Evolutionary conservation across 352 stramenopile species (phyloP).

Genomic region (Globisporangium sylvaticum): DNA sequence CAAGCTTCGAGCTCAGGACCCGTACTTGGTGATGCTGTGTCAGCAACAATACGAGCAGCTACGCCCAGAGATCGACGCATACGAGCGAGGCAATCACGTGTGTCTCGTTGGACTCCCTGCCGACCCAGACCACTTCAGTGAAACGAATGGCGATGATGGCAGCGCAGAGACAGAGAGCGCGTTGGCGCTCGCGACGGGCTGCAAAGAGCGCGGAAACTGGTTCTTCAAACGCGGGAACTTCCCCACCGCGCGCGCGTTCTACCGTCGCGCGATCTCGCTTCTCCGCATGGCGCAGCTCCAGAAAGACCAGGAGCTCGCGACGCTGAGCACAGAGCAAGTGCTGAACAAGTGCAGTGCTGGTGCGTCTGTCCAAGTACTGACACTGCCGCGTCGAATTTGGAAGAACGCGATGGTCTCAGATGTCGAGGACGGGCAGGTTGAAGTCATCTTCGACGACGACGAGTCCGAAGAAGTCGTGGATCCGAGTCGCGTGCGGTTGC

Average conservation of each 20-base stretch:
- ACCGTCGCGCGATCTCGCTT: conserved; percentile 51
- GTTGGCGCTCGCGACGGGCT: conserved; percentile 24
- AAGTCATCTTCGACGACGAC: conserved; percentile 62
- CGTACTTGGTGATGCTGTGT: conserved; percentile 41
- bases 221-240: conserved; percentile 68
- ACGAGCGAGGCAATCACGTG: conserved; percentile 35
- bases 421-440: conserved; percentile 36
- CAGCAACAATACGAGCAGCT: conserved; percentile 37
- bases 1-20: conserved; percentile 31
- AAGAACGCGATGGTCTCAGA: conserved; percentile 66
- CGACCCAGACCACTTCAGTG: conserved; percentile 16
- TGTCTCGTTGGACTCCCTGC: conserved; percentile 49
- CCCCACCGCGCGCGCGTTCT: conserved; percentile 51
- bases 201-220: conserved; percentile 51
- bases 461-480: conserved; percentile 50
- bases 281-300: conserved; percentile 40
- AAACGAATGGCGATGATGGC: not conserved
- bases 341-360: conserved; percentile 43
- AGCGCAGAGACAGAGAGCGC: conserved; percentile 5
- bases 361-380: conserved; percentile 47
- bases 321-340: conserved; percentile 27
- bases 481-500: conserved; percentile 43
- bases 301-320: conserved; percentile 35
- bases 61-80: conserved; percentile 43
- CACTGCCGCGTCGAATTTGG: conserved; percentile 19